Conservation (phyloP, 2,329 filamentous ascomycete genomes). For the Monilinia vaccinii-corymbosi region DNA sequence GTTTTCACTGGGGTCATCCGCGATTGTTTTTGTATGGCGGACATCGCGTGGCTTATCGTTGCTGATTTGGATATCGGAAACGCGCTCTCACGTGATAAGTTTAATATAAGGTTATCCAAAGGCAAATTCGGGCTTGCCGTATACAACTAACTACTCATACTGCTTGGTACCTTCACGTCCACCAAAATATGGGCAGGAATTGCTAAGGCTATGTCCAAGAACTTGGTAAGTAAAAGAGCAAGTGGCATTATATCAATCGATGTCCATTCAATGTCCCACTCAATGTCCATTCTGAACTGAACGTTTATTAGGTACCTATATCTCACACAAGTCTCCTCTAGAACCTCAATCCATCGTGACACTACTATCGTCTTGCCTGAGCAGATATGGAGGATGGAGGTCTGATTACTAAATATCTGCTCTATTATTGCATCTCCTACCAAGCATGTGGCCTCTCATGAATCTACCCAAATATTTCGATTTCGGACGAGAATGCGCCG, state of each 20-base stretch:
- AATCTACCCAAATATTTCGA: neutral
- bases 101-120: too few species aligned
- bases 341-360: neutral
- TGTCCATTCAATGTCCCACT: too few species aligned
- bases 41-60: conserved; percentile 7
- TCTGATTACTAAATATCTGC: neutral
- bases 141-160: neutral
- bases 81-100: conserved; percentile 1
- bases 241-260: neutral
- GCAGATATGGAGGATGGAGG: neutral
- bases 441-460: neutral
- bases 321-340: neutral
- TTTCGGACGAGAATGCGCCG: neutral
- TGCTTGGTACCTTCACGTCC: too few species aligned
- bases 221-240: too few species aligned
- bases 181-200: too few species aligned
- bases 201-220: too few species aligned
- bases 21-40: neutral
- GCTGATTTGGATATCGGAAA: neutral
- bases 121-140: neutral
- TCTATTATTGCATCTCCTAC: neutral
- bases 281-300: neutral
- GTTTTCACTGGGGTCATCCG: neutral
- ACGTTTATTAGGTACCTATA: neutral
- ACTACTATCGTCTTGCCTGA: neutral